Evolutionary conservation across 2,329 filamentous ascomycete species (phyloP).

Genomic region (Coniochaeta ligniaria): DNA sequence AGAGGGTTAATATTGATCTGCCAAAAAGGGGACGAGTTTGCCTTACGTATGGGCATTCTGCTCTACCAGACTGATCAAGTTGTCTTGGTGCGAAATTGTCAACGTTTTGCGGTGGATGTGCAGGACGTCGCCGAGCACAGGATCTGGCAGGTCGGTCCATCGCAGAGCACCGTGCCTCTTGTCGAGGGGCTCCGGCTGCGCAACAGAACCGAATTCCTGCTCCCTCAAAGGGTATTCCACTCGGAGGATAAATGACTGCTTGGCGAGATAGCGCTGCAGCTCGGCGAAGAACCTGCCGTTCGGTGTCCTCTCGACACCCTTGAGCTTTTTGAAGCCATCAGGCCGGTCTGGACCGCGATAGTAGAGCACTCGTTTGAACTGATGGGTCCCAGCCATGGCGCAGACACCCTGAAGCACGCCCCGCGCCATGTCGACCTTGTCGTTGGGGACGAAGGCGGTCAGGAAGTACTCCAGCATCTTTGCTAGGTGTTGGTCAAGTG

Average conservation of each 20-base stretch:
- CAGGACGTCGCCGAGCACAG: slow-evolving; percentile 34
- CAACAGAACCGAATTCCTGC: slow-evolving; percentile 18
- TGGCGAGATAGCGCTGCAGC: slow-evolving; percentile 44
- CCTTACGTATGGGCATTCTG: slow-evolving; percentile 47
- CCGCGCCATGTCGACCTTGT: slow-evolving; percentile 42
- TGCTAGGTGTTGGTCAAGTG: neutral
- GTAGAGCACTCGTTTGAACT: slow-evolving; percentile 43
- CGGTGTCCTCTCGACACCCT: slow-evolving; percentile 21
- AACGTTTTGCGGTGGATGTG: slow-evolving; percentile 43
- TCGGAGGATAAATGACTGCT: slow-evolving; percentile 52
- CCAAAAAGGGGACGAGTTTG: neutral
- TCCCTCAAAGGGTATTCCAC: slow-evolving; percentile 45
- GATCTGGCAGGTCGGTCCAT: slow-evolving; percentile 57
- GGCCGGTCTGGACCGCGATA: slow-evolving; percentile 18
- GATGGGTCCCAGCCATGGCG: slow-evolving; percentile 45
- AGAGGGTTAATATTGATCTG: slow-evolving; percentile 1
- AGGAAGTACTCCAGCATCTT: slow-evolving; percentile 43
- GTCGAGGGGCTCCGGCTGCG: slow-evolving; percentile 23
- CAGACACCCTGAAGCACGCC: slow-evolving; percentile 50
- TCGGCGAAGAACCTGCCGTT: slow-evolving; percentile 37
- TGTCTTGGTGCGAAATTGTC: slow-evolving; percentile 46
- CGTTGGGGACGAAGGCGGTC: slow-evolving; percentile 41
- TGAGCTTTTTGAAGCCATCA: slow-evolving; percentile 11
- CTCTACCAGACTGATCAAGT: slow-evolving; percentile 37
- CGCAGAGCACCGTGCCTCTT: slow-evolving; percentile 38